Evolutionary conservation across 177 flowering plant species (phyloP), one percentile per base, ranked within the genome.

Genomic region (Vitis hybrid): DNA sequence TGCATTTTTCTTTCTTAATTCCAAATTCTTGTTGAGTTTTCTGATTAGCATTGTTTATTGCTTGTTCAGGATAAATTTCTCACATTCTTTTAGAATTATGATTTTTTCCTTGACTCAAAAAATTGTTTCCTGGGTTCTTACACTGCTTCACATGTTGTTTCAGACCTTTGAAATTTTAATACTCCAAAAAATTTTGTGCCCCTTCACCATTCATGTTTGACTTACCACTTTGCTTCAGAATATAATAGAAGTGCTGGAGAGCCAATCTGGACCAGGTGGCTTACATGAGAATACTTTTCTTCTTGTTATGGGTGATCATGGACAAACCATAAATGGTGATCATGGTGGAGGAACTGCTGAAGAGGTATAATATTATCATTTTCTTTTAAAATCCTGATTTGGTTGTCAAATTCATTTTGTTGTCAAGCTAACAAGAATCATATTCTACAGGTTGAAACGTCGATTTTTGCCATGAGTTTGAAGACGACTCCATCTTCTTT

Each of bases 251-350:
- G 83, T 78, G 69, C 79, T 96, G 73, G 79, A 81, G 74, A 86
- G 81, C 70, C 90, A 88, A 67, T 91, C 97, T 60, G 90, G 87
- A 56, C 89, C 90, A 9, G 97, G 91, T 72, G 97, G 87, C 64
- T 67, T 87, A 65, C 99, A 96, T 80, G 97, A 96, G 77, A 88
- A 88, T 74, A 92, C 97, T 19, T 69, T 91, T 60, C 87, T 96
- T 62, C 75, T 96, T 72, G 99, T 93, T 68, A 89, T 96, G 98
- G 99, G 99, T 65, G 99, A 96, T 78, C 99, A 94, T 85, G 99
- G 97, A 22, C 98, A 96, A 86, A 96, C 99, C 33, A 3, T 89
- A 65, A 92, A 96, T 80, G 98, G 99, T 62, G 99, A 96, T 86
- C 99, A 96, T 83, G 99, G 99, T 68, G 99, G 98, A 68, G 99